Conservation (phyloP, 179 eudicot genomes). For the Silene coronaria region DNA sequence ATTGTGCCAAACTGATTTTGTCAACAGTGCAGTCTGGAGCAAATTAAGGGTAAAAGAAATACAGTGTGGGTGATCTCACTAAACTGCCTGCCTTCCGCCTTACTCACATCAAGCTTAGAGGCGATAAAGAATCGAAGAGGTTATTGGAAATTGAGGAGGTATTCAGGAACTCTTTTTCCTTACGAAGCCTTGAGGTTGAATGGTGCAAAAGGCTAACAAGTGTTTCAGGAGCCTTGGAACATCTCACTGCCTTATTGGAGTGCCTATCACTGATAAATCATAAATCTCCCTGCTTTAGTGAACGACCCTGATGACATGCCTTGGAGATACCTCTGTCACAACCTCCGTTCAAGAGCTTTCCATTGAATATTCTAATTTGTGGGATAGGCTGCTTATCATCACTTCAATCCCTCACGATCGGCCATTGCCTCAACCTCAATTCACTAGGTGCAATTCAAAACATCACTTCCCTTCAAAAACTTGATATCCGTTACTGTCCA, state of each 20-base stretch:
- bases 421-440: not conserved
- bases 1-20: no score
- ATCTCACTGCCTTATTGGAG: conserved; percentile 13
- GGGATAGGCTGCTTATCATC: conserved; percentile 15
- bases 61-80: not conserved
- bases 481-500: not conserved
- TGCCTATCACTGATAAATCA: not conserved
- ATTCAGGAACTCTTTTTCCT: not conserved
- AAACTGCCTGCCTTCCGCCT: not conserved
- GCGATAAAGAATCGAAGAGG: not conserved
- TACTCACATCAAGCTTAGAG: not conserved
- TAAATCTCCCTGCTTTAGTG: not conserved
- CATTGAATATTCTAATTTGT: not conserved
- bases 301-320: not conserved
- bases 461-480: conserved; percentile 1
- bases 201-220: not conserved
- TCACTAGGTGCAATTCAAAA: not conserved
- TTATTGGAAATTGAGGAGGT: conserved; percentile 5
- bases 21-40: no score
- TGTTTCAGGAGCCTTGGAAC: not conserved
- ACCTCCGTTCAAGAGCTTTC: not conserved
- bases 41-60: not conserved
- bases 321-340: conserved; percentile 8
- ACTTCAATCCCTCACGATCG: not conserved
- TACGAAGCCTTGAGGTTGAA: not conserved